Evolutionary conservation across 202 grass and related monocot species (phyloP), one percentile per base, ranked within the genome.

Genomic region (Digitaria exilis): DNA sequence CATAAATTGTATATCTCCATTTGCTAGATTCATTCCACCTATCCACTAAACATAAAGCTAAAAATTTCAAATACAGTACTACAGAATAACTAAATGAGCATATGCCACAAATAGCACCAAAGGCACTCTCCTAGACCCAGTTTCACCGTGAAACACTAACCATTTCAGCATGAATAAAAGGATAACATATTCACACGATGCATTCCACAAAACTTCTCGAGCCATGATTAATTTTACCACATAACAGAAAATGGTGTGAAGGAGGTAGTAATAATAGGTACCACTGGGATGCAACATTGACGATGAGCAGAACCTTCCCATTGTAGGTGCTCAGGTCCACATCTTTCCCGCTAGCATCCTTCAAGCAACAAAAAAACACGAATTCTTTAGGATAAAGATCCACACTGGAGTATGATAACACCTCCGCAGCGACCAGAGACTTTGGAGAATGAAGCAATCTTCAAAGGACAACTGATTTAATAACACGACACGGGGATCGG

Each of bases 281-380:
- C 96, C 96, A 98, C 76, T 95, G 91, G 5, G 96, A 98, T 81
- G 96, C 96, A 65, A 98, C 96, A 82, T 98, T 98, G 41, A 98
- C 93, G 65, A 98, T 92, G 71, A 98, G 89, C 66, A 98, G 76
- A 69, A 86, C 92, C 77, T 95, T 98, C 68, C 90, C 95, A 82
- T 93, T 98, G 87, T 90, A 98, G 28, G 74, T 90, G 82, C 90
- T 91, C 29, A 95, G 87, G 71, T 98, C 92, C 31, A 93, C 92
- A 84, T 98, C 92, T 81, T 98, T 94, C 45, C 91, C 92, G 6
- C 77, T 98, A 18, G 90, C 87, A 90, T 98, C 96, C 93, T 96
- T 71, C 81, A 75, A 61, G 45, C 12, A 50, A 78, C 19, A 86
- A 39, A 70, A 70, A 30, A 14, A 24, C 16, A 21, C 15, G 14